Conservation (phyloP, 179 eudicot genomes). For the Carnegiea gigantea region DNA sequence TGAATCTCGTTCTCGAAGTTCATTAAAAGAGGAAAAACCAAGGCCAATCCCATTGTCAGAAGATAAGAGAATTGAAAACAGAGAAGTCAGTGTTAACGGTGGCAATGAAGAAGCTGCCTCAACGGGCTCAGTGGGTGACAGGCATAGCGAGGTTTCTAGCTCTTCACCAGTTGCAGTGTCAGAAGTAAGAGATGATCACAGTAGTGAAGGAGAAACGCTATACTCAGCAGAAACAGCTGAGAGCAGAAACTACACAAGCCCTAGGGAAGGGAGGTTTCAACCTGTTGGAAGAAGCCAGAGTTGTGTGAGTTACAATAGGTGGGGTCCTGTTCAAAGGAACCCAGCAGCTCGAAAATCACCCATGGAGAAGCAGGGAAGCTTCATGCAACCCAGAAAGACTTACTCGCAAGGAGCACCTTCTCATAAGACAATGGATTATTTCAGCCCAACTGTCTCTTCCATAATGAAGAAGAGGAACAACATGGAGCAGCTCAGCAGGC, state of each 20-base stretch:
- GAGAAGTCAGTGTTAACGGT: conserved; percentile 3
- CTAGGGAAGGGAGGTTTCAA: conserved; percentile 58
- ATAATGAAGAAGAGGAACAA: conserved; percentile 83
- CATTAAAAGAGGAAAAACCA: conserved; percentile 23
- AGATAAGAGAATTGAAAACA: conserved; percentile 18
- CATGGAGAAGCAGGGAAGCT: conserved; percentile 66
- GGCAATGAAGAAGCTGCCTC: conserved; percentile 45
- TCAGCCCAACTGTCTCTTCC: conserved; percentile 87
- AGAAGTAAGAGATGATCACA: conserved; percentile 50
- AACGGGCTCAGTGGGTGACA: conserved; percentile 64
- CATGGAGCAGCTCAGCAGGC: conserved; percentile 48
- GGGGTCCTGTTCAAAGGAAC: conserved; percentile 70
- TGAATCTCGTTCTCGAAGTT: conserved; percentile 29
- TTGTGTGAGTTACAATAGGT: conserved; percentile 69
- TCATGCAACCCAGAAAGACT: conserved; percentile 57
- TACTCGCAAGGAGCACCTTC: conserved; percentile 77
- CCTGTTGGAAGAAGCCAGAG: conserved; percentile 97
- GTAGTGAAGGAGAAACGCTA: conserved; percentile 90
- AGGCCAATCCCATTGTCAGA: not conserved
- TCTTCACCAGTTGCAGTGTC: conserved; percentile 50
- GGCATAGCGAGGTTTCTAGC: conserved; percentile 61
- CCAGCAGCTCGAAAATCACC: conserved; percentile 54
- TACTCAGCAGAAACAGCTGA: conserved; percentile 99
- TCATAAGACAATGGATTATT: conserved; percentile 74
- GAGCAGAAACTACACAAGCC: conserved; percentile 79